Conservation (phyloP, 495 filamentous ascomycete species). For the Talaromyces ruber region DNA sequence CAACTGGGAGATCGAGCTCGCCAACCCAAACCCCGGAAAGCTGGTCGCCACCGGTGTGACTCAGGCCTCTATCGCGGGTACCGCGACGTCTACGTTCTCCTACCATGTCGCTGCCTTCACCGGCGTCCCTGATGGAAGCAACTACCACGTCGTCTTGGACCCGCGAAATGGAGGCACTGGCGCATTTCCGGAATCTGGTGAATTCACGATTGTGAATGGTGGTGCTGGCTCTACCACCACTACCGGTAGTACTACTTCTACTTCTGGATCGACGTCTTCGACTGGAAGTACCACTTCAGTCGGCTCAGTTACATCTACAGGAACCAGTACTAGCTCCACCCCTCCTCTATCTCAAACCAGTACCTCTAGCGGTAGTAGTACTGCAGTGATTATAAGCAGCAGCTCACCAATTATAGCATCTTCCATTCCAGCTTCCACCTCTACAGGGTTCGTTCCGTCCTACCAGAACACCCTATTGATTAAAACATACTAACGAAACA, state of each 20-base stretch:
- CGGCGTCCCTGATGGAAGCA: not conserved
- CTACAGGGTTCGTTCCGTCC: not conserved
- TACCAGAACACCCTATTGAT: no score
- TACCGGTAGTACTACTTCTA: not conserved
- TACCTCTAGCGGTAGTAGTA: not conserved
- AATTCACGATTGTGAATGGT: conserved; percentile 5
- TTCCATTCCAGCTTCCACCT: not conserved
- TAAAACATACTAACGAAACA: not conserved
- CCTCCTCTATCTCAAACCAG: not conserved
- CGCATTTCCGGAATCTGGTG: conserved; percentile 1
- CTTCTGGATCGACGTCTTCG: not conserved
- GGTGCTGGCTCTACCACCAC: not conserved
- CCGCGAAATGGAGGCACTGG: conserved; percentile 1
- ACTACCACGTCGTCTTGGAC: conserved; percentile 2
- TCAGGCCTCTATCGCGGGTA: not conserved
- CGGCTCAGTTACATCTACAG: not conserved
- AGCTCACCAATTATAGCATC: conserved; percentile 2
- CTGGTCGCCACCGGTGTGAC: conserved; percentile 4
- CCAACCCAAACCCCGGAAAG: not conserved
- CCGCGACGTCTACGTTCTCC: not conserved
- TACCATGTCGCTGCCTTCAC: not conserved
- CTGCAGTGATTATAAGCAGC: not conserved
- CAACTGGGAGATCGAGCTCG: conserved; percentile 8
- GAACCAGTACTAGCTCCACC: not conserved
- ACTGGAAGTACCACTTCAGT: not conserved